Evolutionary conservation across 140 eudicot species (phyloP).

Genomic region (Anethum foeniculum): DNA sequence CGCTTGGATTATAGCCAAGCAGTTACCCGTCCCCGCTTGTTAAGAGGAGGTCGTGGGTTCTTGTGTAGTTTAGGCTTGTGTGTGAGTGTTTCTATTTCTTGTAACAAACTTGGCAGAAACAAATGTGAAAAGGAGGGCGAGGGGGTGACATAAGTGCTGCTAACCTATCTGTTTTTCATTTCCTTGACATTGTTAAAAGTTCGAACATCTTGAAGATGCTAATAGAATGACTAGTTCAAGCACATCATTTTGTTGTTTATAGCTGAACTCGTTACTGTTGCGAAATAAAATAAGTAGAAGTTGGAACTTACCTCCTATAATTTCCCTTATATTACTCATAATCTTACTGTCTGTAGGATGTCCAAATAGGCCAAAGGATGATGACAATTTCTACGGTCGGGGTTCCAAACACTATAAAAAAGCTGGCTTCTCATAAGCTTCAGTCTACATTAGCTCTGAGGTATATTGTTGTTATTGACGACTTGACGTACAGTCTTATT

Average conservation of each 20-base stretch:
- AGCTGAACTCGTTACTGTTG: neutral
- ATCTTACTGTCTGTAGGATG: constrained; percentile 44
- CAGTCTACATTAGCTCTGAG: constrained; percentile 98
- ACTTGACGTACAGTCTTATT: neutral
- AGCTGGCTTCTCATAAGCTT: constrained; percentile 85
- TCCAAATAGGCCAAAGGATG: constrained; percentile 97
- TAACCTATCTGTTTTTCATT: neutral
- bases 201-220: neutral
- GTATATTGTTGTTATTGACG: constrained; percentile 21
- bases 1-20: neutral
- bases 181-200: neutral
- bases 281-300: neutral
- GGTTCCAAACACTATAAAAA: constrained; percentile 90
- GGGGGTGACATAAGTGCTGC: neutral
- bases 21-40: neutral
- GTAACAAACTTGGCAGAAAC: neutral
- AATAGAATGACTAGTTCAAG: neutral
- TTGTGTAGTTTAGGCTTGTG: neutral
- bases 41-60: neutral
- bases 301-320: neutral
- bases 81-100: neutral
- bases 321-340: constrained; percentile 4
- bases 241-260: neutral
- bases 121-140: neutral
- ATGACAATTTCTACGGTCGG: constrained; percentile 98